These are phyloP conservation scores for Millerozyma acaciae DNA, from an alignment of 805 yeast genomes.

Conservation along the genomic window DNA sequence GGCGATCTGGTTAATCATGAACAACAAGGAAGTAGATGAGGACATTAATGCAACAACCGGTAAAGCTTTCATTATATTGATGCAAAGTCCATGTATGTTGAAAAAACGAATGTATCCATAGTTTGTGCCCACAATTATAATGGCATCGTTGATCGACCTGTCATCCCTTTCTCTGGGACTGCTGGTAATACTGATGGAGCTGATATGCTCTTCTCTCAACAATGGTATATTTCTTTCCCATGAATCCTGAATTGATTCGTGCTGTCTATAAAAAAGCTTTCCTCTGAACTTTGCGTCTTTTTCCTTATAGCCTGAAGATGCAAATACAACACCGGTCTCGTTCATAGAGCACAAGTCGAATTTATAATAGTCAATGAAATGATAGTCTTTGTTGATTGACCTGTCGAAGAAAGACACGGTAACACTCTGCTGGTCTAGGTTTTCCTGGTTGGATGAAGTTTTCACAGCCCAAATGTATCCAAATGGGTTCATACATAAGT, in stretches of 20 bases:
- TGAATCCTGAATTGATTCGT: slow-evolving; percentile 54
- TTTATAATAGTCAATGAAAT: slow-evolving; percentile 70
- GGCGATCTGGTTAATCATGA: slow-evolving; percentile 42
- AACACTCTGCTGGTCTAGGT: slow-evolving; percentile 50
- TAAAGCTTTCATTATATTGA: slow-evolving; percentile 62
- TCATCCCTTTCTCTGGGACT: slow-evolving; percentile 11
- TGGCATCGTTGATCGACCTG: slow-evolving; percentile 20
- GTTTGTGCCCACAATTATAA: slow-evolving; percentile 68
- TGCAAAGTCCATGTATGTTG: slow-evolving; percentile 70
- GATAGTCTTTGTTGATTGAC: slow-evolving; percentile 71
- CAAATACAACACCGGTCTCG: slow-evolving; percentile 63
- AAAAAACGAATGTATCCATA: slow-evolving; percentile 70
- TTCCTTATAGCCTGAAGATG: slow-evolving; percentile 25
- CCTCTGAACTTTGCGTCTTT: slow-evolving; percentile 26
- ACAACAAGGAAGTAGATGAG: slow-evolving; percentile 50
- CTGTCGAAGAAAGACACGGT: slow-evolving; percentile 86
- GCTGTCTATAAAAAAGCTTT: slow-evolving; percentile 63
- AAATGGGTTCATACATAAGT: slow-evolving; percentile 70
- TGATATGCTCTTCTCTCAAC: slow-evolving; percentile 54
- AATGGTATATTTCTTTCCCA: slow-evolving; percentile 70
- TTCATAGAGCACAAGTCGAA: slow-evolving; percentile 77
- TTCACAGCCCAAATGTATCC: slow-evolving; percentile 83
- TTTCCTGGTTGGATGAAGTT: slow-evolving; percentile 13
- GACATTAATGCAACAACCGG: slow-evolving; percentile 75
- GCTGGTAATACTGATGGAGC: slow-evolving; percentile 58